Conservation (phyloP, 2,329 filamentous ascomycete genomes). For the Penicillium sp. region DNA sequence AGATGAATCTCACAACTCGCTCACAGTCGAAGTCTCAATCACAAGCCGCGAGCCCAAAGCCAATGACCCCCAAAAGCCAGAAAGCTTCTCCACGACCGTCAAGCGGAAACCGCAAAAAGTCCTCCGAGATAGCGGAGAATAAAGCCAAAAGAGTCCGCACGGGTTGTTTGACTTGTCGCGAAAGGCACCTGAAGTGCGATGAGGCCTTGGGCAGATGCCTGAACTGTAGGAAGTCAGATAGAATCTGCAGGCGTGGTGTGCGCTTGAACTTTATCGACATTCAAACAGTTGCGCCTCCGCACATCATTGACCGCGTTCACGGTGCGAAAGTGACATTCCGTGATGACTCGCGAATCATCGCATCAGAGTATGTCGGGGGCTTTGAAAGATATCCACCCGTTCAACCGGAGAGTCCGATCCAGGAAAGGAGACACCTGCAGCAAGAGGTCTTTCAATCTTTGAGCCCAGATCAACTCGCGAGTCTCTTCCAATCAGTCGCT, state of each 20-base stretch:
- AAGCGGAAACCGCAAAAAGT: slow-evolving; percentile 24
- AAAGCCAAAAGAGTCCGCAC: slow-evolving; percentile 87
- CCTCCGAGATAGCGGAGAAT: slow-evolving; percentile 21
- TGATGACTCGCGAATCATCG: slow-evolving; percentile 86
- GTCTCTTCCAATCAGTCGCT: slow-evolving; percentile 52
- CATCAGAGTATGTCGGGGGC: slow-evolving; percentile 84
- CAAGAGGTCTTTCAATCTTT: slow-evolving; percentile 32
- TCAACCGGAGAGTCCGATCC: slow-evolving; percentile 38
- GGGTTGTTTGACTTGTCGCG: slow-evolving; percentile 84
- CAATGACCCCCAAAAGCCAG: slow-evolving; percentile 17
- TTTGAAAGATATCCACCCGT: slow-evolving; percentile 66
- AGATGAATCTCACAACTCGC: slow-evolving; percentile 21
- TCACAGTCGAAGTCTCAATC: slow-evolving; percentile 14
- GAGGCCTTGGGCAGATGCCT: slow-evolving; percentile 65
- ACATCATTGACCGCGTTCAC: slow-evolving; percentile 55
- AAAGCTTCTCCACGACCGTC: slow-evolving; percentile 14
- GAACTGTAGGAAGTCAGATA: slow-evolving; percentile 85
- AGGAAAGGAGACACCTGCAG: slow-evolving; percentile 17
- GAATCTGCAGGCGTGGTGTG: slow-evolving; percentile 80
- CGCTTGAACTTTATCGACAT: slow-evolving; percentile 90
- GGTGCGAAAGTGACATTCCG: slow-evolving; percentile 76
- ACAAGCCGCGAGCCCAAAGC: slow-evolving; percentile 7
- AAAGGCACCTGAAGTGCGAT: slow-evolving; percentile 88
- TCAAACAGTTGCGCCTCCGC: slow-evolving; percentile 66
- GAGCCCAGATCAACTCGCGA: slow-evolving; percentile 37